These are phyloP conservation scores for Globisporangium echinulatum DNA, from an alignment of 352 stramenopile genomes.

Conservation along the genomic window DNA sequence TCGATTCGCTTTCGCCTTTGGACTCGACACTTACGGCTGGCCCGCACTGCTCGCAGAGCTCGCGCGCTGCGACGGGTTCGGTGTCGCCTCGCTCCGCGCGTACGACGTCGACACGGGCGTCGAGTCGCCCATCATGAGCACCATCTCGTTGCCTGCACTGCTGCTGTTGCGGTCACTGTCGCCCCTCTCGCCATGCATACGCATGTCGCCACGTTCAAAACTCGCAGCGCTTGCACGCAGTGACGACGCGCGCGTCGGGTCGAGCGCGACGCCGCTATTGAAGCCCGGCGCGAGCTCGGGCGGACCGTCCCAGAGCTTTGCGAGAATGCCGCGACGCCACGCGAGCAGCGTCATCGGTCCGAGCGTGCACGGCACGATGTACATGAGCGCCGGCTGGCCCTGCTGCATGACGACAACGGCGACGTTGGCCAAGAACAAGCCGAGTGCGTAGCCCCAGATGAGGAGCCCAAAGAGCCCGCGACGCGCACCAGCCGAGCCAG, in stretches of 20 bases:
- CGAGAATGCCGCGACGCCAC: conserved; percentile 79
- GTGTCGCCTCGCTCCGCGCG: conserved; percentile 28
- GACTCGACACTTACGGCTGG: neutral
- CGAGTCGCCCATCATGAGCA: conserved; percentile 26
- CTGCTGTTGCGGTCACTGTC: conserved; percentile 19
- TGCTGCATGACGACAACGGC: conserved; percentile 90
- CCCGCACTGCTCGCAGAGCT: conserved; percentile 3
- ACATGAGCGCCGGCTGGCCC: conserved; percentile 94
- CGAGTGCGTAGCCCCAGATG: conserved; percentile 92
- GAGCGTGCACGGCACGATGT: conserved; percentile 92
- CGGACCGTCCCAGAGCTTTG: conserved; percentile 89
- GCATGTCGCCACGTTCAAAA: conserved; percentile 20
- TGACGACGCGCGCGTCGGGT: conserved; percentile 2
- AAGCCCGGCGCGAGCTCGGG: conserved; percentile 31
- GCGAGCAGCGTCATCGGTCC: conserved; percentile 71
- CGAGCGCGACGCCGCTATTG: conserved; percentile 1
- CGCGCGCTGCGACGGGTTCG: conserved; percentile 9
- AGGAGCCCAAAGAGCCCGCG: conserved; percentile 72
- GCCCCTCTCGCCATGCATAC: no score
- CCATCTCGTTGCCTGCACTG: conserved; percentile 24
- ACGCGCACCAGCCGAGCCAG: conserved; percentile 22
- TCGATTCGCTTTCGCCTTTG: neutral
- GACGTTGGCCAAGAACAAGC: conserved; percentile 91
- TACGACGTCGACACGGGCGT: conserved; percentile 45
- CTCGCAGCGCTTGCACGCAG: conserved; percentile 17